A percentile compares a stretch with the other conserved stretches of the same genome.
Conservation (phyloP, 176 grass and related monocot genomes). For the Areca catechu region DNA sequence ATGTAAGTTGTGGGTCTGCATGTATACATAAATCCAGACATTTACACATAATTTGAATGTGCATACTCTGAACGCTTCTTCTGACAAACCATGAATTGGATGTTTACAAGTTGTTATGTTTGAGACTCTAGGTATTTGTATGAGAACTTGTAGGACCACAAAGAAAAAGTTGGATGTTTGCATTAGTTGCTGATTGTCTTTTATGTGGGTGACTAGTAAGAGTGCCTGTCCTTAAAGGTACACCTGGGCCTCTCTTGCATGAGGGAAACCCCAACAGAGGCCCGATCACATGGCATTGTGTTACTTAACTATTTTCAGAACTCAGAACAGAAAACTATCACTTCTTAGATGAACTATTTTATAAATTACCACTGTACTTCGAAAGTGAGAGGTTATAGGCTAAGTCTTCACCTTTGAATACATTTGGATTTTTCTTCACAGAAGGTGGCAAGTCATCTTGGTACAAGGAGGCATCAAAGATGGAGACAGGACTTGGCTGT, state of each 20-base stretch:
- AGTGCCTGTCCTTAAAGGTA: constrained; percentile 49
- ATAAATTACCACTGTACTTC: too few relatives aligned
- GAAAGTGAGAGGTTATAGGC: constrained; percentile 7
- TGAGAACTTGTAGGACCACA: constrained; percentile 36
- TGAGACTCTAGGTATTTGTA: too few relatives aligned
- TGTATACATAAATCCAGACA: too few relatives aligned
- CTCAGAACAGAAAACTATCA: too few relatives aligned
- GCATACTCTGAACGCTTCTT: too few relatives aligned
- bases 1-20: too few relatives aligned
- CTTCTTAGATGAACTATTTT: too few relatives aligned
- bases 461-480: constrained; percentile 76
- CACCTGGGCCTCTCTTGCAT: constrained; percentile 40
- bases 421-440: constrained; percentile 47
- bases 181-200: constrained; percentile 65
- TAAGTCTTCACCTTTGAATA: constrained; percentile 61
- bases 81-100: too few relatives aligned
- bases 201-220: constrained; percentile 58
- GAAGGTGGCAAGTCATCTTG: constrained; percentile 23
- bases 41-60: too few relatives aligned
- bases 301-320: too few relatives aligned
- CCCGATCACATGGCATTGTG: too few relatives aligned
- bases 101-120: too few relatives aligned
- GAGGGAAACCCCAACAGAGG: background rate
- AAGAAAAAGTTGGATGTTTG: constrained; percentile 32
- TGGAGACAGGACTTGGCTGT: constrained; percentile 57